These are phyloP conservation scores for Mortierella sp. DNA, from an alignment of 371 early-diverging fungal species.

Conservation along the genomic window DNA sequence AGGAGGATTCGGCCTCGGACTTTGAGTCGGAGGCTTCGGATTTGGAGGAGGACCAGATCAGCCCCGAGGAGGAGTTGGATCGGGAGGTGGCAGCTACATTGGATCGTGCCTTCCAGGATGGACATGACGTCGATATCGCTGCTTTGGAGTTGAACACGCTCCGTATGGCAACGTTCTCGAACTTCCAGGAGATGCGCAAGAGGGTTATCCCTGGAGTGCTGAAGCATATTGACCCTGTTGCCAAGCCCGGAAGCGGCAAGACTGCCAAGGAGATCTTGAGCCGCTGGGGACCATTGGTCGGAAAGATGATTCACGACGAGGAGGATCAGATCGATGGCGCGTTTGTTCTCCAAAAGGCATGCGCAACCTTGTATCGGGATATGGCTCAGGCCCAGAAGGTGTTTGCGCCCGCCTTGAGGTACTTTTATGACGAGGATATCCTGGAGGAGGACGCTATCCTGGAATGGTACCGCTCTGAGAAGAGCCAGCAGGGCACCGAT, in stretches of 20 bases:
- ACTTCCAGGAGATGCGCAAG: slow-evolving; percentile 83
- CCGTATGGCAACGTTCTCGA: slow-evolving; percentile 91
- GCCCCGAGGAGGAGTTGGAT: slow-evolving; percentile 76
- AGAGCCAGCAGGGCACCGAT: slow-evolving; percentile 48
- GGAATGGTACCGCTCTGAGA: slow-evolving; percentile 73
- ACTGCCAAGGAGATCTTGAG: slow-evolving; percentile 61
- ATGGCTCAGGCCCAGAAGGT: slow-evolving; percentile 63
- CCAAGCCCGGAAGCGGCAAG: slow-evolving; percentile 37
- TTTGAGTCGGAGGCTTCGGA: slow-evolving; percentile 60
- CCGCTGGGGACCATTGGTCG: slow-evolving; percentile 81
- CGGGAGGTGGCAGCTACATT: slow-evolving; percentile 85
- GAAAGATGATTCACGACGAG: slow-evolving; percentile 77
- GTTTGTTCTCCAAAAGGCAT: slow-evolving; percentile 67
- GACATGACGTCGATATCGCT: slow-evolving; percentile 82
- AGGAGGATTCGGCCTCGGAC: slow-evolving; percentile 49
- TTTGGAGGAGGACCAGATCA: slow-evolving; percentile 62
- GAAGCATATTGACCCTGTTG: slow-evolving; percentile 65
- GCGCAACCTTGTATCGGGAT: slow-evolving; percentile 38
- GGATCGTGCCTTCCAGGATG: slow-evolving; percentile 84
- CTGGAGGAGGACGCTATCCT: slow-evolving; percentile 88
- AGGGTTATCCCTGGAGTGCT: slow-evolving; percentile 78
- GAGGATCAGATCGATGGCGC: slow-evolving; percentile 86
- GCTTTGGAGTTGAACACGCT: slow-evolving; percentile 90
- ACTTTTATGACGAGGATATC: slow-evolving; percentile 86
- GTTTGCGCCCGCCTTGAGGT: slow-evolving; percentile 73